Conservation (phyloP, 2,329 filamentous ascomycete genomes). For the Penicillium sp. region DNA sequence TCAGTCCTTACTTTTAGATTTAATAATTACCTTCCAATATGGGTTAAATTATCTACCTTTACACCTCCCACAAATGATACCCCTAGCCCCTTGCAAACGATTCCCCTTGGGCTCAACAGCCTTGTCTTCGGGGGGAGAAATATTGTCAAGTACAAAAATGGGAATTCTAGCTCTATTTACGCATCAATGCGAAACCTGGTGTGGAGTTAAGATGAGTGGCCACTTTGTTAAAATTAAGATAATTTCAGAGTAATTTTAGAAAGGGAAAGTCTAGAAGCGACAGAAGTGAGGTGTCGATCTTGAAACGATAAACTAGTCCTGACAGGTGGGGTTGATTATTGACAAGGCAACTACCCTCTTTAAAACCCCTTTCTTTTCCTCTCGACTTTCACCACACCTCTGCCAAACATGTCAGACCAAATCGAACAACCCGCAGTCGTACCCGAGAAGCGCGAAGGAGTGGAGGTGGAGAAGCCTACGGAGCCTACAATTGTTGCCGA, state of each 20-base stretch:
- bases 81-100: no score
- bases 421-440: constrained; percentile 19
- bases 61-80: no score
- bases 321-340: constrained; percentile 19
- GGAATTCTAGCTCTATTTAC: no score
- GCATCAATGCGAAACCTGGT: neutral
- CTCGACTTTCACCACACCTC: neutral
- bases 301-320: constrained; percentile 10
- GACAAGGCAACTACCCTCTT: constrained; percentile 18
- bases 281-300: constrained; percentile 7
- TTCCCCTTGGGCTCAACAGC: no score
- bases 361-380: constrained; percentile 11
- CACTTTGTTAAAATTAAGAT: neutral
- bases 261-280: neutral
- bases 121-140: no score
- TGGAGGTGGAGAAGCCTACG: constrained; percentile 13
- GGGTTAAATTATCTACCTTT: no score
- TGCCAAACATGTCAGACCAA: constrained; percentile 23
- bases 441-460: constrained; percentile 18
- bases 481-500: constrained; percentile 11
- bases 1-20: no score
- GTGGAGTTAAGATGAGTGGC: neutral
- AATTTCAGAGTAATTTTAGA: neutral
- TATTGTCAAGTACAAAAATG: no score
- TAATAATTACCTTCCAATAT: no score